Evolutionary conservation across 345 rosid species (phyloP), one percentile per base, ranked within the genome.

Genomic region (Melaleuca alternifolia): DNA sequence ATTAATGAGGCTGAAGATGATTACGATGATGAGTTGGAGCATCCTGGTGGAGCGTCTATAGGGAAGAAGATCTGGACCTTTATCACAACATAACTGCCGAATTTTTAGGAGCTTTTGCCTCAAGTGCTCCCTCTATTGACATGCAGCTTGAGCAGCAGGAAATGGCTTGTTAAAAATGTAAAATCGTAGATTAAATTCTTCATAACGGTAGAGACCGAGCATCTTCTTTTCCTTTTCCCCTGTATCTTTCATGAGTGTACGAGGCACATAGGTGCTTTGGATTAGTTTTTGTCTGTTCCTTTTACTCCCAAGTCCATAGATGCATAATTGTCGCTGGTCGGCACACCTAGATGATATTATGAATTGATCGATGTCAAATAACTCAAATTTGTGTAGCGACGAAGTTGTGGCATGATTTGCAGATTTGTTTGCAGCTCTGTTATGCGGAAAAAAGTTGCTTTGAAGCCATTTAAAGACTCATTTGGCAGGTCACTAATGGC

Each of bases 41-140:
- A 92, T 57, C 94, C 90, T 51, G 94, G 93, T 87, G 94, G 92
- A 84, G 95, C 85, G 33, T 95, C 99, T 28, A 75, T 97, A 50
- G 92, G 94, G 83, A 95, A 93, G 93, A 97, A 92, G 90, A 90
- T 96, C 51, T 95, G 98, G 99, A 95, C 94, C 54, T 97, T 97
- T 87, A 94, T 96, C 89, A 93, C 96, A 14, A 50, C 86, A 11
- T 33, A 44, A 56, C 46, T 84, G 50, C 30, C 10, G 52, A 84
- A 33, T 57, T 62, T 57, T 37, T 24, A 18, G 79, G 79, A 33
- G 48, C 44, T 51, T 51, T 51, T 83, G 14, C 44, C 18, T 50
- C 24, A 8, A 33, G 79, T 71, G 79, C 79, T 71, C 24, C 46
- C 13, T 71, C 79, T 33, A 33, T 71, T 33, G 79, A 71, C 24